These are phyloP conservation scores for Candida buenavistaensis DNA, from an alignment of 1,139 yeast species.

Conservation along the genomic window DNA sequence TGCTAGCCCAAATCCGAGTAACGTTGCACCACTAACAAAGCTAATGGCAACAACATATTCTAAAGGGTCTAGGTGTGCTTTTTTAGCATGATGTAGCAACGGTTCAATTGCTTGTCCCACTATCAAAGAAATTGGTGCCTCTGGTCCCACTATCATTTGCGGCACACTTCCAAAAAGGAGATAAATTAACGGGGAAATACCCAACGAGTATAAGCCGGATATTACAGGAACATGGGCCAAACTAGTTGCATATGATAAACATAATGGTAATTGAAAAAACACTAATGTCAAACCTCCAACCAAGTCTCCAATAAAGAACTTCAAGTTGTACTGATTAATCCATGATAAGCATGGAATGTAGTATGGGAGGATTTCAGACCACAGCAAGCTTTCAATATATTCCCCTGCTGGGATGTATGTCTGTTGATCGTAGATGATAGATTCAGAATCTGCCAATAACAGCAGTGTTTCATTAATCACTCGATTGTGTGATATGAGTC, in stretches of 20 bases:
- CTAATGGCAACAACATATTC: conserved; percentile 74
- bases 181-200: conserved; percentile 81
- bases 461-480: conserved; percentile 17
- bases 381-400: conserved; percentile 23
- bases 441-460: conserved; percentile 19
- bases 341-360: conserved; percentile 83
- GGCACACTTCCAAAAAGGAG: conserved; percentile 89
- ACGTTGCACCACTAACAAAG: conserved; percentile 72
- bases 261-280: conserved; percentile 87
- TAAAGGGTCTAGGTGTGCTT: conserved; percentile 50
- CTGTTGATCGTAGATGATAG: conserved; percentile 9
- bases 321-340: conserved; percentile 60
- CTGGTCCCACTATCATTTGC: conserved; percentile 96
- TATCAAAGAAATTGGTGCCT: conserved; percentile 86
- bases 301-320: conserved; percentile 67
- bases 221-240: conserved; percentile 89
- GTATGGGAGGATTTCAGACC: conserved; percentile 51
- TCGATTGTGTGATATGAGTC: conserved; percentile 33
- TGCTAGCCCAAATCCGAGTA: conserved; percentile 76
- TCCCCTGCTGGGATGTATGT: conserved; percentile 25
- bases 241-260: conserved; percentile 85
- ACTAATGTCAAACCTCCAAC: conserved; percentile 87
- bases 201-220: conserved; percentile 80
- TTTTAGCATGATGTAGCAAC: conserved; percentile 49
- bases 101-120: conserved; percentile 92